Evolutionary conservation across 805 yeast genomes (phyloP), one percentile per base, ranked within the genome.

Genomic region (Saturnispora galanensis): DNA sequence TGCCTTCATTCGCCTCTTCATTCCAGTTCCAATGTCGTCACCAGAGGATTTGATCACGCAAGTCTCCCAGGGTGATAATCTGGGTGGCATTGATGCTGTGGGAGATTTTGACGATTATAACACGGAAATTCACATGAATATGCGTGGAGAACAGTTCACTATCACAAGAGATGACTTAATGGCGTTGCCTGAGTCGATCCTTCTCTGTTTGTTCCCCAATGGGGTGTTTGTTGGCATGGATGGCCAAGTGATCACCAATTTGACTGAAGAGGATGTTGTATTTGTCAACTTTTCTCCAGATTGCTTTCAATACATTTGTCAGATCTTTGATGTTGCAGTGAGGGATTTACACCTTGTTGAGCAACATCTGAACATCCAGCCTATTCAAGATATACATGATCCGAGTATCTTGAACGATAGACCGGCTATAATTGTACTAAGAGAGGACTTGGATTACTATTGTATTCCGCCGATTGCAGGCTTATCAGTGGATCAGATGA

Each of bases 371-470:
- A 52, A 54, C 3, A 55, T 55, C 35, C 54, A 55, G 35, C 62
- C 56, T 38, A 56, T 52, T 6, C 58, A 55, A 31, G 60, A 59
- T 51, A 49, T 58, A 31, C 57, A 56, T 31, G 82, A 78, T 48
- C 74, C 81, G 2, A 79, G 77, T 38, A 77, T 88, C 3, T 67
- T 89, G 49, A 79, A 76, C 51, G 79, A 77, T 49, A 84, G 86
- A 52, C 98, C 97, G 0, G 82, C 96, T 1, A 81, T 93, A 37
- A 87, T 93, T 45, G 96, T 90, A 4, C 69, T 93, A 44, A 71
- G 97, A 50, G 98, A 93, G 61, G 98, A 93, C 63, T 71, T 93
- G 52, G 98, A 93, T 59, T 93, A 77, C 64, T 93, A 89, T 62
- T 85, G 94, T 50, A 80, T 93, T 13, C 94, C 96, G 2, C 89